Base-by-base conservation (phyloP, 345 rosid species). In the Acer negundo region DNA sequence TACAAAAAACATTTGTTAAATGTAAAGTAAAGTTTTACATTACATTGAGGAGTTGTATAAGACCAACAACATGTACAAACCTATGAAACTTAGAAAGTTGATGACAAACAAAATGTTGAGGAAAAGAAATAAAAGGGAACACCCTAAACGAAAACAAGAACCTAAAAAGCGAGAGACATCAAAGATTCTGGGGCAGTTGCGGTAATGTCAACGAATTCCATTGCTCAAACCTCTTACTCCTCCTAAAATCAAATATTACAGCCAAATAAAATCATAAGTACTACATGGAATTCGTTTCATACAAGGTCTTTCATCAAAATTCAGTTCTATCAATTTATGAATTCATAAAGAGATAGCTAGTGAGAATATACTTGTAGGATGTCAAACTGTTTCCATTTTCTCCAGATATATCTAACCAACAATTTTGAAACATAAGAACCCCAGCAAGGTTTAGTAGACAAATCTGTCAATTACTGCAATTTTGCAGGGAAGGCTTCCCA, bases 151-250 rank as follows among this genome's bases (percentile, higher is more conserved):
- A 51, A 40, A 61, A 19, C 23, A 66, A 63, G 62, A 22, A 66
- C 13, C 6, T 20, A 0, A 61, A 49, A 20, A 22, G 22, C 31
- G 0, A 24, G 65, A 28, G 4, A 31, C 24, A 66, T 3, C 23
- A 26, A 46, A 74, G 26, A 62, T 20, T 95, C 89, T 95, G 98
- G 59, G 98, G 98, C 83, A 95, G 71, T 69, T 95, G 97, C 16
- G 90, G 86, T 77, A 95, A 66, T 74, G 98, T 93, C 91, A 85
- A 85, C 3, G 92, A 89, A 84, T 92, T 94, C 98, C 97, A 95
- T 81, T 89, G 82, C 76, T 84, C 79, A 68, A 84, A 85, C 66
- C 74, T 80, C 85, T 85, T 77, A 11, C 64, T 82, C 38, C 71
- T 81, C 79, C 77, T 85, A 16, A 78, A 23, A 46, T 80, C 80